phyloP scores from a whole-genome alignment of 371 early-diverging fungal species.

The Zychaea mexicana region DNA sequence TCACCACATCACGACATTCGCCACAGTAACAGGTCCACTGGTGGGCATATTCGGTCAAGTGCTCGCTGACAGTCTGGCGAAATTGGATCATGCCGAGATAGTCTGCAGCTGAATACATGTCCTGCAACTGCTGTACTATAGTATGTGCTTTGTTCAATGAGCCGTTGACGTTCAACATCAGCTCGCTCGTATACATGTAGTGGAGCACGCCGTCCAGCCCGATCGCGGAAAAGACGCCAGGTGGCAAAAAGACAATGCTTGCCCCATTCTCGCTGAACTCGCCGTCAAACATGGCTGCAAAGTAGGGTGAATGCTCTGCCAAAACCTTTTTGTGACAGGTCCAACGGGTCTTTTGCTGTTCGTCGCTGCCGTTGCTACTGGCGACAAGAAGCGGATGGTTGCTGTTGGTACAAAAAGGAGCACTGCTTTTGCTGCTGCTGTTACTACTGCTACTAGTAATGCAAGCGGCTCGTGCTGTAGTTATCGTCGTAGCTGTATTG shows the following conservation, averaged over 20 bases:
- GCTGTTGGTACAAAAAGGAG: too few species aligned
- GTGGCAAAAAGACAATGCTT: constrained; percentile 27
- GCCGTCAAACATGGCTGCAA: constrained; percentile 38
- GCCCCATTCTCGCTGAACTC: constrained; percentile 37
- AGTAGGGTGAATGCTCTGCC: constrained; percentile 37
- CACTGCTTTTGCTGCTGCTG: background rate
- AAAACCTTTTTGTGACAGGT: constrained; percentile 36
- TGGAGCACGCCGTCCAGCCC: constrained; percentile 24
- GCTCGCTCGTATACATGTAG: constrained; percentile 35
- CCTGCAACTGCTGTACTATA: constrained; percentile 13
- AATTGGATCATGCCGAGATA: constrained; percentile 25
- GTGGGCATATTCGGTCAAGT: constrained; percentile 12
- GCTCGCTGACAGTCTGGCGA: constrained; percentile 8
- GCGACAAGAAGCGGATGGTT: too few species aligned
- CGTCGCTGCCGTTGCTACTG: background rate
- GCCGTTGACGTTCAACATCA: constrained; percentile 9
- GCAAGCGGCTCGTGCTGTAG: background rate
- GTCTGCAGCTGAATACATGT: constrained; percentile 23
- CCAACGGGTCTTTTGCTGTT: constrained; percentile 20
- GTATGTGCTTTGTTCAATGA: constrained; percentile 1
- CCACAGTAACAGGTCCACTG: constrained; percentile 24
- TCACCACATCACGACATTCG: constrained; percentile 13
- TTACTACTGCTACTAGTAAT: background rate
- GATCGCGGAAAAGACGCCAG: constrained; percentile 22
- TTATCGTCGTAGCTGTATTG: background rate